A percentile compares a stretch with the other conserved stretches of the same genome.
Conservation (phyloP, 2,329 filamentous ascomycete genomes). For the Beauveria brongniartii region DNA sequence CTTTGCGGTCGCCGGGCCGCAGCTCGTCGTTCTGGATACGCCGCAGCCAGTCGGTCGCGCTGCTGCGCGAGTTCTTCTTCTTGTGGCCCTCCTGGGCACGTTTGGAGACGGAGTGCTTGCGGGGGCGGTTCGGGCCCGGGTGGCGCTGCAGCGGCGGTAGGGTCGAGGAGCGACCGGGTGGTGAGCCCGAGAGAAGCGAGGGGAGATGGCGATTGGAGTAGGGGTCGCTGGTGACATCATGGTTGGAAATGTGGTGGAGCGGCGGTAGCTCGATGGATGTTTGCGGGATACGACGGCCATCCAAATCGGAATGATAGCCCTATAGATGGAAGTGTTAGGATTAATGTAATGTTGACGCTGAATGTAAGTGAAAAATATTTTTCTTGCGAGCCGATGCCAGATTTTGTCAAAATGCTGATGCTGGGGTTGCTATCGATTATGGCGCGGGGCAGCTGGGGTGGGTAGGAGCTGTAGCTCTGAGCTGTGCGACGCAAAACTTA, state of each 20-base stretch:
- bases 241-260: constrained; percentile 43
- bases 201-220: constrained; percentile 63
- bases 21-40: constrained; percentile 54
- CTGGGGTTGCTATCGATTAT: constrained; percentile 18
- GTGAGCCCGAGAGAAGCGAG: constrained; percentile 73
- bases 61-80: constrained; percentile 63
- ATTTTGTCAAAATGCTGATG: background rate
- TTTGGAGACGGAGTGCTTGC: constrained; percentile 82
- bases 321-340: constrained; percentile 12
- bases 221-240: constrained; percentile 65
- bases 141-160: constrained; percentile 74
- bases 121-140: constrained; percentile 61
- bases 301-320: constrained; percentile 66
- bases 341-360: background rate
- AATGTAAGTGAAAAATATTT: background rate
- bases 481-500: constrained; percentile 34
- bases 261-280: constrained; percentile 67
- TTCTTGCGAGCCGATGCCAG: background rate
- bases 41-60: constrained; percentile 59
- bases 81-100: constrained; percentile 66
- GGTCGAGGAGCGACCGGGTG: constrained; percentile 79
- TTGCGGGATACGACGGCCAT: constrained; percentile 55
- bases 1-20: constrained; percentile 65
- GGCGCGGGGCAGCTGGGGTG: constrained; percentile 17
- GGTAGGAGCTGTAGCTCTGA: background rate